Evolutionary conservation across 192 early-diverging fungal species (phyloP), one percentile per base, ranked within the genome.

Genomic region (Coemansia guatemalensis): DNA sequence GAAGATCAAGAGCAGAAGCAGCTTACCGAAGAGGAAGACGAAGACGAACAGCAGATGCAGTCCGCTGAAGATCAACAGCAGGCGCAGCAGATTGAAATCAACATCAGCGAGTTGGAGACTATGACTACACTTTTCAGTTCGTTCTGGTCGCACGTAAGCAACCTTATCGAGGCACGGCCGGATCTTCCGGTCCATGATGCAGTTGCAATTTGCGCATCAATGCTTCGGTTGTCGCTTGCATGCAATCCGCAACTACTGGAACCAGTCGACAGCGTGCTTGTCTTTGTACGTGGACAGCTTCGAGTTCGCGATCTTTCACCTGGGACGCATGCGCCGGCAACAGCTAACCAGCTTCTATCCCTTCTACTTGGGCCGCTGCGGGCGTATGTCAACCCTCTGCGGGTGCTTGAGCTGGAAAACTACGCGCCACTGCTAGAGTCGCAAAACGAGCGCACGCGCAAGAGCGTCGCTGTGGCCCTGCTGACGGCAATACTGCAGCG

Each of bases 91-190:
- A 17, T 17, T 39, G 61, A 51, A 7, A 53, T 48, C 29, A 64
- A 71, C 56, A 39, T 62, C 9, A 66, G 24, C 50, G 66, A 76
- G 58, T 52, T 80, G 51, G 69, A 70, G 11, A 26, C 54, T 20
- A 35, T 75, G 52, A 58, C 78, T 4, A 53, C 58, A 51, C 79
- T 99, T 18, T 99, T 99, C 84, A 93, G 92, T 54, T 92, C 97
- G 27, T 99, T 99, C 75, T 99, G 97, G 97, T 82, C 73, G 27
- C 95, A 99, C 71, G 92, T 99, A 64, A 90, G 90, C 26, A 88
- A 92, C 44, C 85, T 98, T 27, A 90, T 99, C 44, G 90, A 94
- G 86, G 88, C 88, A 33, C 88, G 96, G 22, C 93, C 93, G 3
- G 96, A 99, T 71, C 87, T 99, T 8, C 86, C 89, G 5, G 88